Percentiles rank a stretch among this genome's conserved stretches.
Evolutionary conservation across 305 asterid genomes (phyloP).

Genomic region (Caryopteris hybrid): DNA sequence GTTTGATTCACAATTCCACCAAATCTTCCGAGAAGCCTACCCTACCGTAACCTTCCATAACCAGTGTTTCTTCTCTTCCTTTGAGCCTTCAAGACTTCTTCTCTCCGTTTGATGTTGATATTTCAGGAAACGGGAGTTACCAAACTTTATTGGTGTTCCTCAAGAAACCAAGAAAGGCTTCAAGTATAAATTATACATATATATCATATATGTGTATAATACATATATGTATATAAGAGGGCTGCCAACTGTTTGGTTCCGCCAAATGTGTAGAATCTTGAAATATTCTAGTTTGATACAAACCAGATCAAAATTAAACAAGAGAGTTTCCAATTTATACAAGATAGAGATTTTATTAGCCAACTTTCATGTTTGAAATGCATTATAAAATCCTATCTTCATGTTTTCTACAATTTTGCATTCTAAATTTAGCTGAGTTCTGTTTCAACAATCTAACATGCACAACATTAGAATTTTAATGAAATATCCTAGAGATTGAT

Average conservation of each 20-base stretch:
- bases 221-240: too few species aligned
- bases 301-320: too few species aligned
- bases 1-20: neutral
- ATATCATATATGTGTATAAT: too few species aligned
- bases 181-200: too few species aligned
- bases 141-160: too few species aligned
- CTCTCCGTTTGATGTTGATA: too few species aligned
- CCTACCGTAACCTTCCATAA: neutral
- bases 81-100: neutral
- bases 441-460: neutral
- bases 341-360: neutral
- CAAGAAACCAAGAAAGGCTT: too few species aligned
- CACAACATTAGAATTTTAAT: neutral
- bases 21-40: neutral
- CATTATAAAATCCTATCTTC: neutral
- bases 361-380: neutral
- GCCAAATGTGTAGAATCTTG: too few species aligned
- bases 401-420: neutral
- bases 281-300: too few species aligned
- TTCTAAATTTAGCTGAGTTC: neutral
- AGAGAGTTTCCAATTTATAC: too few species aligned
- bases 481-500: neutral
- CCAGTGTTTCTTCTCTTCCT: neutral
- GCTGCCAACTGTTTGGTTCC: too few species aligned
- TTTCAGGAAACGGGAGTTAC: too few species aligned